These are phyloP conservation scores for Debaryomyces udenii DNA, from an alignment of 1,139 yeast genomes.

Conservation along the genomic window DNA sequence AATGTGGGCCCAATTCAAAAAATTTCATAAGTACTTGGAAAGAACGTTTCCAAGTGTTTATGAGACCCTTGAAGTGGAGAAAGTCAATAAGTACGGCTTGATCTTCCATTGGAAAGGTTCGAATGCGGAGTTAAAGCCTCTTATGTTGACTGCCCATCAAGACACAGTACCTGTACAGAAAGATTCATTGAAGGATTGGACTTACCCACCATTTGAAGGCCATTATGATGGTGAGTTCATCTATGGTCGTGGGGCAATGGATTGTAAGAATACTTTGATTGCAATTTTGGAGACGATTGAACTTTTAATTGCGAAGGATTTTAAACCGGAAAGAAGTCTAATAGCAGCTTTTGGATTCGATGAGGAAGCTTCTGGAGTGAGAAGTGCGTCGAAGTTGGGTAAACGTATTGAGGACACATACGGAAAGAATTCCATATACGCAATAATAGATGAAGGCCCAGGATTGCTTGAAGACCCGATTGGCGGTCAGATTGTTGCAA, in stretches of 20 bases:
- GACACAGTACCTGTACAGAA: slow-evolving; percentile 82
- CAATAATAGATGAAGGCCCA: slow-evolving; percentile 48
- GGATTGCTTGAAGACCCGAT: slow-evolving; percentile 31
- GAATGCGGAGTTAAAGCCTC: slow-evolving; percentile 56
- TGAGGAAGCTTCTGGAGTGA: slow-evolving; percentile 44
- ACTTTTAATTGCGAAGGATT: slow-evolving; percentile 32
- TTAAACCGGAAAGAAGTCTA: slow-evolving; percentile 38
- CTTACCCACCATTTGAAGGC: slow-evolving; percentile 70
- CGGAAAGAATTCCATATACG: slow-evolving; percentile 40
- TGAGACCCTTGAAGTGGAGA: slow-evolving; percentile 49
- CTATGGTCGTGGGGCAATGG: slow-evolving; percentile 47
- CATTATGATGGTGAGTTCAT: slow-evolving; percentile 58
- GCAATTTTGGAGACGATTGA: slow-evolving; percentile 45
- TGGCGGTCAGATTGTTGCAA: slow-evolving; percentile 39
- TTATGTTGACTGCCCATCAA: slow-evolving; percentile 74
- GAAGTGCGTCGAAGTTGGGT: slow-evolving; percentile 38
- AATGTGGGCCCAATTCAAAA: slow-evolving; percentile 46
- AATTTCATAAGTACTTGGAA: slow-evolving; percentile 59
- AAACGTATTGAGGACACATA: slow-evolving; percentile 32
- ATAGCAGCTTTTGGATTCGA: slow-evolving; percentile 50
- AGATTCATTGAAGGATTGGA: slow-evolving; percentile 62
- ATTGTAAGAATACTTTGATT: slow-evolving; percentile 44
- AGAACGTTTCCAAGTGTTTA: slow-evolving; percentile 63
- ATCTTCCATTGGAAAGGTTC: slow-evolving; percentile 70
- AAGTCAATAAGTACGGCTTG: slow-evolving; percentile 67